Base-by-base conservation (phyloP, 2,329 filamentous ascomycete species). In the Amesomyces nigricolor region DNA sequence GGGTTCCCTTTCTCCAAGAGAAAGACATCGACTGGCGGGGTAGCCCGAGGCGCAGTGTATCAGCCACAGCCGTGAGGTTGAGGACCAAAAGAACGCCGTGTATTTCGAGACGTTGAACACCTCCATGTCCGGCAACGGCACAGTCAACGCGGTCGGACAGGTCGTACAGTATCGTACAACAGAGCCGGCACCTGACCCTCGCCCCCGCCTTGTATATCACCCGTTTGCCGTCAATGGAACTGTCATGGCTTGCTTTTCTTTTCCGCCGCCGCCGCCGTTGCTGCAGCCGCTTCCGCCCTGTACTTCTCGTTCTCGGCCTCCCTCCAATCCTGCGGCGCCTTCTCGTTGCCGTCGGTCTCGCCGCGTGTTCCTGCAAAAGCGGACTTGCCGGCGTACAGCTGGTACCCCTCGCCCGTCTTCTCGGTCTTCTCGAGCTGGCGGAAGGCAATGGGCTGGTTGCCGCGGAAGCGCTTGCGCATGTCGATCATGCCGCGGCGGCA, bases 391-490 rank as follows among this genome's bases (percentile, higher is more conserved):
- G 85, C 89, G 70, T 95, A 95, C 62, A 95, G 71, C 75, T 94
- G 86, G 67, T 85, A 82, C 4, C 81, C 79, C 53, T 76, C 73
- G 59, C 76, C 77, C 10, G 75, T 74, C 26, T 75, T 75, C 63
- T 89, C 85, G 54, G 81, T 71, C 62, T 86, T 78, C 67, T 84
- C 78, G 64, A 84, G 74, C 57, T 77, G 73, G 66, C 75, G 78
- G 62, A 87, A 82, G 22, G 83, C 78, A 62, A 95, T 85, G 52
- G 94, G 91, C 70, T 90, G 83, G 75, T 97, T 97, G 56, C 94
- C 94, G 54, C 94, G 83, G 74, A 99, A 97, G 35, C 94, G 87
- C 76, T 97, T 97, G 71, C 94, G 89, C 94, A 99, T 99, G 71
- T 99, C 94, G 64, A 97, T 88, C 83, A 95, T 84, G 62, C 94